Base-by-base conservation (phyloP, 331 rosid species). In the Quercus phellos region DNA sequence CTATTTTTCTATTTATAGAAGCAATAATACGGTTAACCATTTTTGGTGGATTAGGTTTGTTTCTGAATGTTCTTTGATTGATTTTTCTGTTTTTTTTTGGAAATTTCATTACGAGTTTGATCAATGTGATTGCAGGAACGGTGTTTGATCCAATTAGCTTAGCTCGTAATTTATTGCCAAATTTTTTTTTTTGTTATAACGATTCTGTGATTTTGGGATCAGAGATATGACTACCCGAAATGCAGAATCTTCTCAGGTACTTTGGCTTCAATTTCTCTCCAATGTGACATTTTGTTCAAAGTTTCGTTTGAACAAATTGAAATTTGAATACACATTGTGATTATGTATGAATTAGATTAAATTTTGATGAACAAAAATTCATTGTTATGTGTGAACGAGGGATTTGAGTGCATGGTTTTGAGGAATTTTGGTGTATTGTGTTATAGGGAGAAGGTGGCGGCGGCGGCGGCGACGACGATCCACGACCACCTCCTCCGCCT, bases 211-310 rank as follows among this genome's bases (percentile, higher is more conserved):
- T 84, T 90, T 83, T 74, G 84, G 81, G 81, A 80, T 89, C 89
- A 81, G 85, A 84, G 87, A 82, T 8, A 95, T 95, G 99, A 77
- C 85, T 75, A 88, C 82, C 82, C 88, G 88, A 75, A 91, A 14
- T 79, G 81, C 89, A 0, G 94, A 95, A 8, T 77, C 80, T 58
- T 79, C 86, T 81, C 94, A 88, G 96, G 98, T 89, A 67, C 72
- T 55, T 13, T 43, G 27, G 18, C 46, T 64, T 21, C 53, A 24
- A 35, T 6, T 42, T 68, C 10, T 34, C 4, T 14, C 43, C 21
- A 17, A 1, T 61, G 68, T n/a, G 21, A 32, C 46, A 16, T 43
- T 8, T 38, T 38, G 46, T 38, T 38, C 46, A 38, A 38, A 38
- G 8, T 38, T 38, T 38, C 46, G 46, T 38, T 38, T 38, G 12